Conservation (phyloP, 2,329 filamentous ascomycete species). For the Echinosphaeria canescens region DNA sequence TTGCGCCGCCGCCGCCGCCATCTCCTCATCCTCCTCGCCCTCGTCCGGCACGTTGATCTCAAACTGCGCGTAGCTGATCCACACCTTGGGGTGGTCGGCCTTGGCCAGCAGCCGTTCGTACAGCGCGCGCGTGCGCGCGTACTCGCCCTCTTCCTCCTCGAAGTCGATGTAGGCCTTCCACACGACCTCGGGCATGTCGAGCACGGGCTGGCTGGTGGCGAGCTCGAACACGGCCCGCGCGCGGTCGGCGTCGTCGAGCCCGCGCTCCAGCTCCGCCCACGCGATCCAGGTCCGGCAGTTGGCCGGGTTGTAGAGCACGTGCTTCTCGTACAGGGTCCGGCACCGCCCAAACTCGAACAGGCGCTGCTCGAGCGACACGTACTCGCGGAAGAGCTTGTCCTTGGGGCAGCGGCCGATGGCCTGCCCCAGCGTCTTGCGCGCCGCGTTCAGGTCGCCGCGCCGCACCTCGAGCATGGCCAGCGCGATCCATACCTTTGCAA, state of each 20-base stretch:
- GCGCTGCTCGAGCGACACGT: slow-evolving; percentile 81
- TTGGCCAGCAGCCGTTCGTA: slow-evolving; percentile 85
- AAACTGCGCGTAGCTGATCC: slow-evolving; percentile 97
- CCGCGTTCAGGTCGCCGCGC: slow-evolving; percentile 57
- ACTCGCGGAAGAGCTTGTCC: slow-evolving; percentile 83
- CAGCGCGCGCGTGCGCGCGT: slow-evolving; percentile 56
- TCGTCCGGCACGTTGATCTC: slow-evolving; percentile 79
- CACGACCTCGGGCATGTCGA: slow-evolving; percentile 94
- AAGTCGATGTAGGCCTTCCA: slow-evolving; percentile 99
- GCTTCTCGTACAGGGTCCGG: slow-evolving; percentile 81
- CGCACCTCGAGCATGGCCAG: slow-evolving; percentile 88
- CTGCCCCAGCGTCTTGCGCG: slow-evolving; percentile 74
- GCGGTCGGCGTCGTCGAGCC: slow-evolving; percentile 74
- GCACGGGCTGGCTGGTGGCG: slow-evolving; percentile 55
- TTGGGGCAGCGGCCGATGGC: slow-evolving; percentile 92
- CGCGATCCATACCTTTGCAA: slow-evolving; percentile 88
- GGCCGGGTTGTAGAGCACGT: slow-evolving; percentile 75
- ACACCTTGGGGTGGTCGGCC: slow-evolving; percentile 98
- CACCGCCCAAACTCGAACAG: slow-evolving; percentile 88
- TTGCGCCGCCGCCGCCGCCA: too few relatives aligned
- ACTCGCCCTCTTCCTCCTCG: slow-evolving; percentile 88
- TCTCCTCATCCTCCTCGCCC: slow-evolving; percentile 3
- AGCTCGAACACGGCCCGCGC: slow-evolving; percentile 83
- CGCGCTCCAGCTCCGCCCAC: slow-evolving; percentile 83
- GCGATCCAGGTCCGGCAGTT: slow-evolving; percentile 94